These are phyloP conservation scores for sunflower (Helianthus annuus) DNA, from an alignment of 129 eudicot species.

Conservation along the genomic window HanXRQr2.0-SUNRISE NC_035446.2:132496891-132497390, in stretches of 20 bases:
- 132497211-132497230: too few relatives aligned
- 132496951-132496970: background rate
- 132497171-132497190: background rate
- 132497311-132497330: too few relatives aligned
- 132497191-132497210: background rate
- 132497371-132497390: too few relatives aligned
- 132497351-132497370: background rate
- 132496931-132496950: constrained; percentile 12
- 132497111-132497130: background rate
- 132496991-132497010: background rate
- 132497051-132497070: background rate
- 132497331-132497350: background rate
- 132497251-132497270: too few relatives aligned
- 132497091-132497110: background rate
- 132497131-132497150: background rate
- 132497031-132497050: background rate
- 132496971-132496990: background rate
- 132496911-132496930: background rate
- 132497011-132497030: background rate
- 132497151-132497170: background rate
- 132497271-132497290: too few relatives aligned
- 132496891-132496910: background rate
- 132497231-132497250: too few relatives aligned
- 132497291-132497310: too few relatives aligned
- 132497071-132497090: background rate